phyloP scores from a whole-genome alignment of 352 stramenopile genomes.

The Globisporangium megalacanthum region DNA sequence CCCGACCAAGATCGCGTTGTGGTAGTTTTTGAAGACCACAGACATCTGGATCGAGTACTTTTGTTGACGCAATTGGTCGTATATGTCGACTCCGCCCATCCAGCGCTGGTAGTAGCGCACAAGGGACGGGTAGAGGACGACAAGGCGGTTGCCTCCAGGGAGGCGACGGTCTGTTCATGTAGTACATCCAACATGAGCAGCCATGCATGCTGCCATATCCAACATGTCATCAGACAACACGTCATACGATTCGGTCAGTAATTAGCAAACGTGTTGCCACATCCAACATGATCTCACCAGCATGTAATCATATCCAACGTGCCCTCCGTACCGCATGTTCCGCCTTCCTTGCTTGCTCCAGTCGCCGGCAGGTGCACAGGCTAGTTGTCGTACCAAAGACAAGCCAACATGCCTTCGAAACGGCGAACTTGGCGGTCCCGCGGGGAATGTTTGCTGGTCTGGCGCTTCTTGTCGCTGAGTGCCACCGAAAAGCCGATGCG shows the following conservation, averaged over 20 bases:
- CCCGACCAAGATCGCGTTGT: not conserved
- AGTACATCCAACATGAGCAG: not conserved
- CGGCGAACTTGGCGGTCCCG: not conserved
- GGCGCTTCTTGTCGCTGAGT: not conserved
- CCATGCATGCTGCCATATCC: not conserved
- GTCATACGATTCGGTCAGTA: no score
- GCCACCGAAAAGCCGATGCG: not conserved
- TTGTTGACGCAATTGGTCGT: not conserved
- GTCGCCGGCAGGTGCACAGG: no score
- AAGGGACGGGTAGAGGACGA: not conserved
- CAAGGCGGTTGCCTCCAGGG: not conserved
- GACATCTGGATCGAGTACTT: not conserved
- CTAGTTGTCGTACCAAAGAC: no score
- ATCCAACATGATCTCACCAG: no score
- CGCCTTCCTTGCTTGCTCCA: no score
- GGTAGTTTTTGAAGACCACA: not conserved
- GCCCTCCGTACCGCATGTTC: no score
- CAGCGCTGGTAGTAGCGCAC: not conserved
- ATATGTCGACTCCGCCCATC: slow-evolving; percentile 1
- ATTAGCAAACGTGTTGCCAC: no score
- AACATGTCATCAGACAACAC: no score
- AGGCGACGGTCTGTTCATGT: not conserved
- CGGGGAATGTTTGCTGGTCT: not conserved
- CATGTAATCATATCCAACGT: no score
- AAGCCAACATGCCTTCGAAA: not conserved